Evolutionary conservation across 176 grass and related monocot genomes (phyloP).

Genomic region (Hyparrhenia diplandra): DNA sequence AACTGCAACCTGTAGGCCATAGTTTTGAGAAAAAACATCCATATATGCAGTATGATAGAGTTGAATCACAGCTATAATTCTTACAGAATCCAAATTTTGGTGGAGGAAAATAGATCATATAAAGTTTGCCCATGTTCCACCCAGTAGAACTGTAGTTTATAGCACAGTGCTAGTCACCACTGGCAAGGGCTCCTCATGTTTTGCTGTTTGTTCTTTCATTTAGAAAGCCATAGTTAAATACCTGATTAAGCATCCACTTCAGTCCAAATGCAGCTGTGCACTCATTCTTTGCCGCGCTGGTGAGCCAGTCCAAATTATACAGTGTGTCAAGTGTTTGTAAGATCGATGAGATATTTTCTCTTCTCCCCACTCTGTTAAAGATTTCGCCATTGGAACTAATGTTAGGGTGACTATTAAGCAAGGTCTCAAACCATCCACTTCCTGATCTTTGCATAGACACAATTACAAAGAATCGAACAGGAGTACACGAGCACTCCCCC

Average conservation of each 20-base stretch:
- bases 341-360: conserved; percentile 62
- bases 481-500: conserved; percentile 72
- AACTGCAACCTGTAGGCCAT: background rate
- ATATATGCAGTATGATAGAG: background rate
- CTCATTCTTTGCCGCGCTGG: conserved; percentile 80
- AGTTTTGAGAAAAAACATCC: background rate
- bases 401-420: conserved; percentile 94
- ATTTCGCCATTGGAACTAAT: conserved; percentile 93
- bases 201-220: background rate
- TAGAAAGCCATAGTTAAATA: background rate
- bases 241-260: conserved; percentile 99
- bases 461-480: conserved; percentile 71
- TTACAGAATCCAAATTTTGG: background rate
- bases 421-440: conserved; percentile 97
- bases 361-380: conserved; percentile 54
- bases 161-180: background rate
- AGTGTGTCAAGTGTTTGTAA: conserved; percentile 64
- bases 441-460: conserved; percentile 96
- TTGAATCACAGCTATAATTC: background rate
- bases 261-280: conserved; percentile 84
- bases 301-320: conserved; percentile 82
- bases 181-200: background rate
- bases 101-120: background rate
- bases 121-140: background rate
- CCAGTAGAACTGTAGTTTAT: background rate